A percentile compares a stretch with the other conserved stretches of the same genome.
Evolutionary conservation across 2,329 filamentous ascomycete genomes (phyloP).

Genomic region (Talaromyces islandicus): DNA sequence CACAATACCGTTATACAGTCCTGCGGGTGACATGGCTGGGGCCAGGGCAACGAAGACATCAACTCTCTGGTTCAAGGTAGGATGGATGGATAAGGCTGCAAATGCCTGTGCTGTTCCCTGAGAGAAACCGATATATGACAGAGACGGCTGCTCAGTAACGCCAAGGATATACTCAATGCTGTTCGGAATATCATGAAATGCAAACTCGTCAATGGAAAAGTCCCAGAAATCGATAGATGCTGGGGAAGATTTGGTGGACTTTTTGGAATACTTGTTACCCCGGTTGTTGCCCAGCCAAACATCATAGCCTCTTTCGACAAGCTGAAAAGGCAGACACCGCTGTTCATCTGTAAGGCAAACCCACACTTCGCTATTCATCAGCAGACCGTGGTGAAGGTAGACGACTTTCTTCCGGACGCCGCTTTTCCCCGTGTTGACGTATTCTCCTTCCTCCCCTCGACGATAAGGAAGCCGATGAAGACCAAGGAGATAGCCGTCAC

Average conservation of each 20-base stretch:
- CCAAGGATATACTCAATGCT: slow-evolving; percentile 87
- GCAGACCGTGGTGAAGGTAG: slow-evolving; percentile 88
- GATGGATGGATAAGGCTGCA: slow-evolving; percentile 85
- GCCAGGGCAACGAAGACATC: slow-evolving; percentile 95
- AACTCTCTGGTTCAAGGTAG: slow-evolving; percentile 82
- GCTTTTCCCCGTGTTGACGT: slow-evolving; percentile 63
- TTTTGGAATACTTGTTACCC: slow-evolving; percentile 99
- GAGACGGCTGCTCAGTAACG: slow-evolving; percentile 71
- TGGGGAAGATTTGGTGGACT: slow-evolving; percentile 71
- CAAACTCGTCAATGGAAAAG: slow-evolving; percentile 97
- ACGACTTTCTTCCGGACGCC: slow-evolving; percentile 76
- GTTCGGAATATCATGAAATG: slow-evolving; percentile 94
- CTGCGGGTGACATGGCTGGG: slow-evolving; percentile 92
- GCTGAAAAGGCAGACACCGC: slow-evolving; percentile 77
- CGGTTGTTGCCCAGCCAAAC: slow-evolving; percentile 98
- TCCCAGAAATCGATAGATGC: slow-evolving; percentile 81
- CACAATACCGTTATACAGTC: slow-evolving; percentile 81
- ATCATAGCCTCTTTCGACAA: slow-evolving; percentile 89
- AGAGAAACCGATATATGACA: slow-evolving; percentile 96
- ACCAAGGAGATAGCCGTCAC: slow-evolving; percentile 87
- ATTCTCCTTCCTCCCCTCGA: slow-evolving; percentile 71
- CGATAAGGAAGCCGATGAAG: slow-evolving; percentile 80
- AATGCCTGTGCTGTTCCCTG: slow-evolving; percentile 97
- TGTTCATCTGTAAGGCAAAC: slow-evolving; percentile 83
- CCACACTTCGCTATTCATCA: slow-evolving; percentile 99